Percentiles rank a stretch among this genome's conserved stretches.
These are phyloP conservation scores for Macadamia integrifolia DNA, from an alignment of 164 flowering plant genomes.

Conservation along the genomic window DNA sequence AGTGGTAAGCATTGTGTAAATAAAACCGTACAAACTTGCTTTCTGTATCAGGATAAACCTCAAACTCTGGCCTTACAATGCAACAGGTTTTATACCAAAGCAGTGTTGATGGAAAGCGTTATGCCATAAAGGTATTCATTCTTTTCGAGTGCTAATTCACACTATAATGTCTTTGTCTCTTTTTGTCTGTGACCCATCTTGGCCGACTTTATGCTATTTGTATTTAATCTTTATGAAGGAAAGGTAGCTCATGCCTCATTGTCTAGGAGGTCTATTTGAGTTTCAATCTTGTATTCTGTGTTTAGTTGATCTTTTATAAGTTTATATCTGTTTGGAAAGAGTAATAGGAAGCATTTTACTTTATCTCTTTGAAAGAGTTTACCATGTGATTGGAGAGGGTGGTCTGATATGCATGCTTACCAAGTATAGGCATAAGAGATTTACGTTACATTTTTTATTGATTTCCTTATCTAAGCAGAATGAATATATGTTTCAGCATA, in stretches of 20 bases:
- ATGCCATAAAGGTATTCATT: constrained; percentile 77
- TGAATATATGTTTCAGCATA: too few relatives aligned
- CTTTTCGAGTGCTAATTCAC: neutral
- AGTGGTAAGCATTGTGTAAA: constrained; percentile 58
- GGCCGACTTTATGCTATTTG: neutral
- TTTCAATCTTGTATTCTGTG: too few relatives aligned
- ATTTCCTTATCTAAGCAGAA: too few relatives aligned
- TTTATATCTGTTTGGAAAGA: too few relatives aligned
- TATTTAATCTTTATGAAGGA: neutral
- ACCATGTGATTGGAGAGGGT: too few relatives aligned
- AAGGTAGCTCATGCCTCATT: neutral
- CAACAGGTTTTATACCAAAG: constrained; percentile 81
- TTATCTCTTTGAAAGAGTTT: too few relatives aligned
- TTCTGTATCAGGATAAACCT: neutral
- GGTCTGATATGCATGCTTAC: too few relatives aligned
- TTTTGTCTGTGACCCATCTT: neutral
- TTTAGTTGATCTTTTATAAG: too few relatives aligned
- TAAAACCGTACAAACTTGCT: neutral
- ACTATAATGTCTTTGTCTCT: neutral
- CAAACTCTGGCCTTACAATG: constrained; percentile 6
- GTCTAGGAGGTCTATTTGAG: neutral
- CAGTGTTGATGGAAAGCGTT: constrained; percentile 58
- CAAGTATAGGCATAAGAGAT: too few relatives aligned
- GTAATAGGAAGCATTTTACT: too few relatives aligned
- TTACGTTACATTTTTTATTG: too few relatives aligned